A percentile compares a stretch with the other conserved stretches of the same genome.
Evolutionary conservation across 305 asterid species (phyloP).

Genomic region (Fraxinus velutina): DNA sequence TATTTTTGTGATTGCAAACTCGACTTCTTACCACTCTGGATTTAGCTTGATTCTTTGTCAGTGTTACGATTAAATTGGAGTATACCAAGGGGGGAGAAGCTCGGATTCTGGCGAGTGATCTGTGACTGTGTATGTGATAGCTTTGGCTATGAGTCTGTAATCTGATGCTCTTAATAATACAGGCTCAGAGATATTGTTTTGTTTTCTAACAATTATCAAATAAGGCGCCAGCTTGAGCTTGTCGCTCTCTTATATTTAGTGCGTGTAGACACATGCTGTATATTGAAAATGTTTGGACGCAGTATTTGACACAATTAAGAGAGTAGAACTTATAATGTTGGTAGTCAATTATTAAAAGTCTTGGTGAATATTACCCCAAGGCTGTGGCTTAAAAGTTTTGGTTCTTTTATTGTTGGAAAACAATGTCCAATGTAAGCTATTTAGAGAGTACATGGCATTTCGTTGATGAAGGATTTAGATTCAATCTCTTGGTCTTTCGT

Average conservation of each 20-base stretch:
- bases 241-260: background rate
- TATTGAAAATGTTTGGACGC: too few relatives aligned
- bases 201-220: background rate
- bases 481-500: too few relatives aligned
- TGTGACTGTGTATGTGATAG: conserved; percentile 12
- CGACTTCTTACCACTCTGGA: conserved; percentile 20
- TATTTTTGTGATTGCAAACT: conserved; percentile 20
- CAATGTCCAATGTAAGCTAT: too few relatives aligned
- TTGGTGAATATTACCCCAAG: too few relatives aligned
- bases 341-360: too few relatives aligned
- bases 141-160: background rate
- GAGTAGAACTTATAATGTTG: too few relatives aligned
- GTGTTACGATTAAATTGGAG: conserved; percentile 21
- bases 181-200: background rate
- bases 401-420: too few relatives aligned
- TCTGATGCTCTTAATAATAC: conserved; percentile 3
- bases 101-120: background rate
- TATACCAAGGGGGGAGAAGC: conserved; percentile 17
- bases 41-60: background rate
- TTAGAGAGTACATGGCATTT: too few relatives aligned
- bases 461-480: too few relatives aligned
- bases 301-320: background rate
- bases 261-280: too few relatives aligned
- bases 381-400: too few relatives aligned
- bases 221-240: background rate